Evolutionary conservation across 805 yeast species (phyloP).

Genomic region (Hanseniaspora clermontiae): DNA sequence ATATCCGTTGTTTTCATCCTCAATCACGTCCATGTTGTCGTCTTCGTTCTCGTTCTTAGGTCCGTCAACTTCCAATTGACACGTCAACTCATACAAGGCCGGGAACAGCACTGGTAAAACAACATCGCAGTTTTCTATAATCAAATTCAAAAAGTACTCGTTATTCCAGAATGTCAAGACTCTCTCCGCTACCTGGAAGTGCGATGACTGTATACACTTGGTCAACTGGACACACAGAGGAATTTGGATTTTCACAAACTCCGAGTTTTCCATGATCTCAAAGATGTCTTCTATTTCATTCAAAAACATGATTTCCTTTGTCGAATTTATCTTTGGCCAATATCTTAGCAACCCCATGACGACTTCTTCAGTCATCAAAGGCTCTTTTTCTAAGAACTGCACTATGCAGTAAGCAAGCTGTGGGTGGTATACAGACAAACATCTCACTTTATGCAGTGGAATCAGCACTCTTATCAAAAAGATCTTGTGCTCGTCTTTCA

Average conservation of each 20-base stretch:
- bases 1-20: slow-evolving; percentile 14
- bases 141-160: slow-evolving; percentile 79
- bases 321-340: slow-evolving; percentile 94
- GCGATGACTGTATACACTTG: slow-evolving; percentile 85
- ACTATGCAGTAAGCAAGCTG: slow-evolving; percentile 95
- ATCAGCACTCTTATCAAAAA: slow-evolving; percentile 74
- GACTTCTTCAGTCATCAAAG: slow-evolving; percentile 86
- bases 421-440: slow-evolving; percentile 83
- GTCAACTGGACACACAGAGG: slow-evolving; percentile 90
- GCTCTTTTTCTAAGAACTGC: slow-evolving; percentile 92
- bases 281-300: slow-evolving; percentile 94
- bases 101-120: slow-evolving; percentile 87
- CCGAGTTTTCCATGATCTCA: slow-evolving; percentile 89
- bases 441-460: slow-evolving; percentile 85
- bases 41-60: slow-evolving; percentile 21
- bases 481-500: slow-evolving; percentile 92
- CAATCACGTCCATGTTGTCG: slow-evolving; percentile 14
- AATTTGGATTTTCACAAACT: slow-evolving; percentile 79
- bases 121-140: slow-evolving; percentile 85
- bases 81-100: slow-evolving; percentile 71
- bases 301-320: slow-evolving; percentile 90
- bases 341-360: slow-evolving; percentile 80
- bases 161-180: slow-evolving; percentile 89
- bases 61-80: slow-evolving; percentile 28
- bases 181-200: slow-evolving; percentile 94